phyloP scores from a whole-genome alignment of 768 basidiomycete species.

The Boletales sp. region DNA sequence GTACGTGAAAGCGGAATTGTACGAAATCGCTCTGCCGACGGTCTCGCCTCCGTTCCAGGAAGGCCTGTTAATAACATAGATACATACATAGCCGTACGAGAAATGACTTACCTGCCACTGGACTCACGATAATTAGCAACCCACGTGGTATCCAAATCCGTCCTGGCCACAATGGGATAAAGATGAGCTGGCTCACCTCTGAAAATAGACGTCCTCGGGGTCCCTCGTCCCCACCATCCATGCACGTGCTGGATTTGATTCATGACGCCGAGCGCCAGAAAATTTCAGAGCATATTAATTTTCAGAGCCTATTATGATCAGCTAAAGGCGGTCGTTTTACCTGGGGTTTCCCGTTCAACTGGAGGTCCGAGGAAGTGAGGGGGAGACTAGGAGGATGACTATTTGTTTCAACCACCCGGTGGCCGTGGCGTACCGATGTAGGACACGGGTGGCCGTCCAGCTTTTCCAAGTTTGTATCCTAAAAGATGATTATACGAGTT shows the following conservation, averaged over 20 bases:
- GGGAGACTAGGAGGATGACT: not conserved
- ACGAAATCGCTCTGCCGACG: constrained; percentile 14
- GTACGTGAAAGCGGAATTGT: constrained; percentile 27
- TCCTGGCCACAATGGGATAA: not conserved
- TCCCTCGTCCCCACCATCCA: constrained; percentile 15
- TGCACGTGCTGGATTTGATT: constrained; percentile 9
- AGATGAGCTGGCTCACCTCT: constrained; percentile 22
- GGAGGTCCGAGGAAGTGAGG: constrained; percentile 23
- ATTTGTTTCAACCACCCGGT: constrained; percentile 11
- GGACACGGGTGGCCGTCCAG: constrained; percentile 15
- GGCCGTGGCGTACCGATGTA: constrained; percentile 4
- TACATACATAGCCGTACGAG: constrained; percentile 9
- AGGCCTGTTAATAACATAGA: constrained; percentile 1
- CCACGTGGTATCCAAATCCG: constrained; percentile 18
- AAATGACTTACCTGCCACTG: not conserved
- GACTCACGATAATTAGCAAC: not conserved
- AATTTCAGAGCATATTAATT: no score
- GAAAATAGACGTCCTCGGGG: constrained; percentile 18
- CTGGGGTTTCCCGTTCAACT: constrained; percentile 7
- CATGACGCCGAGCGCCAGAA: not conserved
- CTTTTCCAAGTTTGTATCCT: constrained; percentile 8
- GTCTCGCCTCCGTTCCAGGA: constrained; percentile 20
- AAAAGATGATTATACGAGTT: constrained; percentile 4
- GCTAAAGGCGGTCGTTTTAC: constrained; percentile 6
- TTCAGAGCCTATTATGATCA: constrained; percentile 1